Evolutionary conservation across 2,329 filamentous ascomycete genomes (phyloP), one percentile per base, ranked within the genome.

Genomic region (Ophiostoma angusticollis): DNA sequence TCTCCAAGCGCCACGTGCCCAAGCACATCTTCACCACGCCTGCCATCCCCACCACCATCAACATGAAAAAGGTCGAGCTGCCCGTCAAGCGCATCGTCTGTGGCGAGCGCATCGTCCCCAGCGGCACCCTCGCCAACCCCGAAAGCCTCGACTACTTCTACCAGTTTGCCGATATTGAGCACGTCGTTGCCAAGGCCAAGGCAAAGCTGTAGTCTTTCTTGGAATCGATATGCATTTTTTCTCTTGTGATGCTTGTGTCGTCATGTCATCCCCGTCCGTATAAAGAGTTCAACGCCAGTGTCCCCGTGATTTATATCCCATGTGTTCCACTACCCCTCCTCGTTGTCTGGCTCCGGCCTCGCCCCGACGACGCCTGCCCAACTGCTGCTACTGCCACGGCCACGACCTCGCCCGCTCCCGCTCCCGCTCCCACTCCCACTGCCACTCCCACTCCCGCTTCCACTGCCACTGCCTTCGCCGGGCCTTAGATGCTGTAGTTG

Each of bases 41-140:
- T 14, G 84, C 83, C 49, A 86, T 91, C 53, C 84, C 84, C 76
- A 82, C 78, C 0, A 91, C 84, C 0, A 76, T 91, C 45, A 91
- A 89, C 53, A 59, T 84, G 35, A 91, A 91, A 56, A 91, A 91
- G 57, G 84, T 91, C 4, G 84, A 91, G 55, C 51, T 91, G 37
- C 83, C 83, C 0, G 80, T 91, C 22, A 91, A 91, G 61, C 79
- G 84, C 52, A 91, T 91, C 46, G 78, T 91, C 1, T 84, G 74
- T 0, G 84, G 84, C 0, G 74, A 77, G 49, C 72, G 62, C 18
- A 72, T 91, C 53, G 84, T 80, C 58, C 72, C 82, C 0, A 84
- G 78, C 35, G 82, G 82, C 2, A 89, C 83, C 4, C 58, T 91
- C 50, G 59, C 81, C 38, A 91, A 93, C 51, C 84, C 84, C 0